Base-by-base conservation (phyloP, 768 basidiomycete species). In the Mycena galopus region DNA sequence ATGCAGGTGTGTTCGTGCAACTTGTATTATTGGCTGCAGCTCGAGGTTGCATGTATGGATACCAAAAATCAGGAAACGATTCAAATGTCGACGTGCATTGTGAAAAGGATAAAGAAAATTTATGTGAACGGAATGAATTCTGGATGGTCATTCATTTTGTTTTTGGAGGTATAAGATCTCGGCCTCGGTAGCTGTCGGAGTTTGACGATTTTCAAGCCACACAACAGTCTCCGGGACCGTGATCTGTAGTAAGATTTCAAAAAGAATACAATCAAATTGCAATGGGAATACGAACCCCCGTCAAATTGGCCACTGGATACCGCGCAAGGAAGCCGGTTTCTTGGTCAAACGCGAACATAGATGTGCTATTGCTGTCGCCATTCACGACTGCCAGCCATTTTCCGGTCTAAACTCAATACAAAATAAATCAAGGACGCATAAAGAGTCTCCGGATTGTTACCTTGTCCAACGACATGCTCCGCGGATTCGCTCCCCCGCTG, bases 401-500 rank as follows among this genome's bases (percentile, higher is more conserved):
- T 4, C 70, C 70, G 2, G 64, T 72, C 70, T 72, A 6, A 23
- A 61, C 1, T 8, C 30, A 58, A 25, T 57, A 12, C 51, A n/a
- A 33, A 16, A n/a, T 44, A 25, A 14, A 23, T 23, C 32, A 3
- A 47, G 44, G 21, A 0, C 5, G n/a, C n/a, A 47, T 47, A n/a
- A 11, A 7, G 42, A 23, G 35, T 10, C 37, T 67, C 12, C 12
- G 35, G n/a, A n/a, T n/a, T n/a, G n/a, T n/a, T 56, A 32, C 37
- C 70, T n/a, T 32, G 65, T 72, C 70, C 23, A 72, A 23, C n/a
- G 70, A 72, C 70, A 72, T 72, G 65, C 70, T 62, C 17, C 70
- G 64, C 19, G 70, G 70, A 47, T 66, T 72, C 12, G 70, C 70
- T 16, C 70, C 70, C 0, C 70, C 70, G 59, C 70, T 72, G 64